Evolutionary conservation across 2,329 filamentous ascomycete species (phyloP), one percentile per base, ranked within the genome.

Genomic region (Tolypocladium inflatum): DNA sequence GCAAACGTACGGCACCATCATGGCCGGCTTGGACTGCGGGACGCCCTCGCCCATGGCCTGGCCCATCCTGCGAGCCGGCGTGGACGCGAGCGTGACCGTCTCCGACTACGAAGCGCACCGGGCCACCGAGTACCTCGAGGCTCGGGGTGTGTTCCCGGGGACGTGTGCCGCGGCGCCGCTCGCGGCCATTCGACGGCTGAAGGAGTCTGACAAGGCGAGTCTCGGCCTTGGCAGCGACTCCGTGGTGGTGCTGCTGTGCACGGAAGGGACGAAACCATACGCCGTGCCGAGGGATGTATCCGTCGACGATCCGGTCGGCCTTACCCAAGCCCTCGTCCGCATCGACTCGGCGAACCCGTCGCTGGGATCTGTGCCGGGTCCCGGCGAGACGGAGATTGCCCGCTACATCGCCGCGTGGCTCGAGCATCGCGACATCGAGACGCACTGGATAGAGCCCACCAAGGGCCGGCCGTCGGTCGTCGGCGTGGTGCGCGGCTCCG

Each of bases 21-120:
- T 91, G 87, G 79, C 80, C 43, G 88, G 88, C 0, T 81, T 91
- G 74, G 84, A 89, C 62, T 91, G 88, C 60, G 87, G 87, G 0
- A 89, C 85, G 0, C 77, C 88, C 0, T 89, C 87, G 0, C 75
- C 75, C 0, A 83, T 80, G 0, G 85, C 87, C 0, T 92, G 87
- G 85, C 76, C 82, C 0, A 66, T 83, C 0, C 67, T 92, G 4
- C 70, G 74, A 9, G 66, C 73, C 0, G 81, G 84, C 0, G 77
- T 90, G 0, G 83, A 89, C 70, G 81, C 79, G 1, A 81, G 80
- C 56, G 70, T 86, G 0, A 80, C 79, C 0, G 78, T 91, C 0
- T 82, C 80, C 0, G 87, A 89, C 62, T 67, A 70, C 15, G 85
- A 91, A 59, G 77, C 82, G 0, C 87, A 91, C 63, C 58, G 73